Evolutionary conservation across 306 rosid species (phyloP).

Genomic region (Comarum palustre): DNA sequence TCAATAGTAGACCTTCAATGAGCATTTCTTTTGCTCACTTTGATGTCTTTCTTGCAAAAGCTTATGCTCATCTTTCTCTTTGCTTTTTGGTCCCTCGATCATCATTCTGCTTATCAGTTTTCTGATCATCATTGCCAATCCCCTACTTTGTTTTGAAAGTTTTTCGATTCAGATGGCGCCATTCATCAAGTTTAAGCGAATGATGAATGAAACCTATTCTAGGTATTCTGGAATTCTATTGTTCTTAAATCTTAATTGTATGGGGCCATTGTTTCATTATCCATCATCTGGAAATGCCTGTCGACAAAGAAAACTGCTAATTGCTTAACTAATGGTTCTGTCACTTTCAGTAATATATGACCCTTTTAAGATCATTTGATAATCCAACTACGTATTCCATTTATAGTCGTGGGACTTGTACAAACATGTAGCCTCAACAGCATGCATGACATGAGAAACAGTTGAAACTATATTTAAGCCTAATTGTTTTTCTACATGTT

Average conservation of each 20-base stretch:
- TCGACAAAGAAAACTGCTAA: not conserved
- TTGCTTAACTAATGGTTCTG: not conserved
- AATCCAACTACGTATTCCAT: not conserved
- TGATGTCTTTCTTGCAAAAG: constrained; percentile 21
- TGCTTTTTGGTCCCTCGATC: not conserved
- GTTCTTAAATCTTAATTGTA: not conserved
- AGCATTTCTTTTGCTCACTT: constrained; percentile 35
- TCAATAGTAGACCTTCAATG: constrained; percentile 17
- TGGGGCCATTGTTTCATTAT: not conserved
- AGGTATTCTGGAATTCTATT: not conserved
- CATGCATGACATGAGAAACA: not conserved
- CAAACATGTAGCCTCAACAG: not conserved
- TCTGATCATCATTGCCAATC: not conserved
- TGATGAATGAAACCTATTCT: not conserved
- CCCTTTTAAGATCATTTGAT: not conserved
- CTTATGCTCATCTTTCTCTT: constrained; percentile 8
- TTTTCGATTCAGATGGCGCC: constrained; percentile 1
- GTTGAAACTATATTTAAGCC: not conserved
- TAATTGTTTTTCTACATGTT: not conserved
- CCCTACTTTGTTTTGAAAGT: no score
- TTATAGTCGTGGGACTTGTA: not conserved
- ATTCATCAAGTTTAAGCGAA: not conserved
- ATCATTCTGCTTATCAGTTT: constrained; percentile 4
- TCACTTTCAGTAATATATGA: not conserved
- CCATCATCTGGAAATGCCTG: not conserved